These are phyloP conservation scores for Clonostachys sp. DNA, from an alignment of 2,329 filamentous ascomycete species.

Conservation along the genomic window DNA sequence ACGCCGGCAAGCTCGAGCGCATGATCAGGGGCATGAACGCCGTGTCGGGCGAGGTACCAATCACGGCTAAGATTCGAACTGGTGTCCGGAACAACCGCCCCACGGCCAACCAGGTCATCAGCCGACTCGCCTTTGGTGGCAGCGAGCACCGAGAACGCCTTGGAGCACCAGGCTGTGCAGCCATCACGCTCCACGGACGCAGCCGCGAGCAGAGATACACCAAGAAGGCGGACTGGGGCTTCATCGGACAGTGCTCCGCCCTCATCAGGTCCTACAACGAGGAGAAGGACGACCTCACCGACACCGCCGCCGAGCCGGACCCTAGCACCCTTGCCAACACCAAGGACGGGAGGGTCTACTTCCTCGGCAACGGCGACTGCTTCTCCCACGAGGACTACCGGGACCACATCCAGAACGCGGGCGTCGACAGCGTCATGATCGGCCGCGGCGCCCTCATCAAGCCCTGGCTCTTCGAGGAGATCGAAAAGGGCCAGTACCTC, in stretches of 20 bases:
- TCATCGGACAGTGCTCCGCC: constrained; percentile 85
- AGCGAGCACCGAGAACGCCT: constrained; percentile 64
- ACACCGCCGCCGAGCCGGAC: constrained; percentile 77
- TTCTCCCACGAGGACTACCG: constrained; percentile 90
- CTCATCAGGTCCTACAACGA: constrained; percentile 78
- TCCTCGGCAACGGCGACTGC: constrained; percentile 94
- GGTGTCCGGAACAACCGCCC: constrained; percentile 78
- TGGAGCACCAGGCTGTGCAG: constrained; percentile 80
- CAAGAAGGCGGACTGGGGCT: constrained; percentile 86
- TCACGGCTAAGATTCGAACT: constrained; percentile 92
- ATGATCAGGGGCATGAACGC: constrained; percentile 95
- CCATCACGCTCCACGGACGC: constrained; percentile 92
- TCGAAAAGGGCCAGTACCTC: constrained; percentile 84
- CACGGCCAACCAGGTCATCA: constrained; percentile 75
- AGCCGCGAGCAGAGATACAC: constrained; percentile 94
- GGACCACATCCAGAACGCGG: constrained; percentile 68
- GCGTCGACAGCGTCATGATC: constrained; percentile 93
- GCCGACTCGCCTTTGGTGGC: constrained; percentile 77
- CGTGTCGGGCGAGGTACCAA: constrained; percentile 84
- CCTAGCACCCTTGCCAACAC: constrained; percentile 64
- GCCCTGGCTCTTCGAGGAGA: constrained; percentile 98
- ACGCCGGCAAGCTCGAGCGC: constrained; percentile 82
- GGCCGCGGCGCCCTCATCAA: constrained; percentile 95
- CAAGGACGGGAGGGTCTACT: constrained; percentile 70
- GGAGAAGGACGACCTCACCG: constrained; percentile 59